These are phyloP conservation scores for Tremella fuciformis DNA, from an alignment of 768 basidiomycete species.

Conservation along the genomic window DNA sequence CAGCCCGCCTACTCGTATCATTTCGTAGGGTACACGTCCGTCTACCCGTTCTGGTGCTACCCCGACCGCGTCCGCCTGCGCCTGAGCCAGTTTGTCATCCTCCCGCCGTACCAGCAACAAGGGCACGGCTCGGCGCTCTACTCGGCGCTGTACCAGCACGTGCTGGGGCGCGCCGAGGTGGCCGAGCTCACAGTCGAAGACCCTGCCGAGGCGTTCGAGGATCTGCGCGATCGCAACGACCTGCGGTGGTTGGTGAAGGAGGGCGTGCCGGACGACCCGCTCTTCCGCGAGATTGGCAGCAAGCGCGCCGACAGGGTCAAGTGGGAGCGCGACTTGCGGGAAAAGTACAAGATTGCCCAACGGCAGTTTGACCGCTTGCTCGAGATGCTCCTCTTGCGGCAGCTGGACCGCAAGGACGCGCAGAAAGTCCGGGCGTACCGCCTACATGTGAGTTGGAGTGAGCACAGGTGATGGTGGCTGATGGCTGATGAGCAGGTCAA, in stretches of 20 bases:
- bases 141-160: constrained; percentile 74
- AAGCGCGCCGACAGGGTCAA: constrained; percentile 53
- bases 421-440: constrained; percentile 66
- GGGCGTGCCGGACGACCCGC: constrained; percentile 69
- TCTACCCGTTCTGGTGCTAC: constrained; percentile 94
- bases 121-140: constrained; percentile 88
- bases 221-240: constrained; percentile 89
- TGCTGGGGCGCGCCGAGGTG: constrained; percentile 64
- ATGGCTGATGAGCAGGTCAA: constrained; percentile 64
- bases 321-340: constrained; percentile 78
- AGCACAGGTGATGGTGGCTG: background rate
- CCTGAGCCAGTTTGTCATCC: constrained; percentile 90
- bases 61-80: constrained; percentile 85
- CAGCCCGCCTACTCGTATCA: constrained; percentile 64
- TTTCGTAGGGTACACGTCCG: constrained; percentile 88
- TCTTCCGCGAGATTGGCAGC: constrained; percentile 67
- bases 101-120: constrained; percentile 81
- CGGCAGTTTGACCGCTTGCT: constrained; percentile 88
- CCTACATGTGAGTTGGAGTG: constrained; percentile 51
- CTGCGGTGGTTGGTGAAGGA: constrained; percentile 74
- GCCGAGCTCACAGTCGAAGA: constrained; percentile 97
- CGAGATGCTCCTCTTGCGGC: constrained; percentile 81
- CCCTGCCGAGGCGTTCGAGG: constrained; percentile 96
- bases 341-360: constrained; percentile 87
- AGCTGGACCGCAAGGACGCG: constrained; percentile 64